These are phyloP conservation scores for Mercurialis annua DNA, from an alignment of 345 rosid genomes.

Conservation along the genomic window DNA sequence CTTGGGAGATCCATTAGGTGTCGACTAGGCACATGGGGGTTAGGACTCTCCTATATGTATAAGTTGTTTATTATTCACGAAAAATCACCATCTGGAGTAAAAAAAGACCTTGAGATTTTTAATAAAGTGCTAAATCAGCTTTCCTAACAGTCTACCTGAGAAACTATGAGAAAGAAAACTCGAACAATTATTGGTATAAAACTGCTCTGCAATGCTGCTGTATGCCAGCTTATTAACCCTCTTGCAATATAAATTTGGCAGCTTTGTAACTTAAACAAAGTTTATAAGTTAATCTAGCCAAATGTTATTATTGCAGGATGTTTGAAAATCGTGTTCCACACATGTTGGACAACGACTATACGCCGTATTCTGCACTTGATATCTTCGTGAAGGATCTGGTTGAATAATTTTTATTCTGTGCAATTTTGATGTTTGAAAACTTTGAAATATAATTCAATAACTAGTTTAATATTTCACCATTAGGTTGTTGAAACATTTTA, in stretches of 20 bases:
- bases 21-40: background rate
- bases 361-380: slow-evolving; percentile 93
- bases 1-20: background rate
- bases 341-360: slow-evolving; percentile 88
- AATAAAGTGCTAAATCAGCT: background rate
- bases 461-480: background rate
- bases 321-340: slow-evolving; percentile 96
- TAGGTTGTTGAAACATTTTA: slow-evolving; percentile 8
- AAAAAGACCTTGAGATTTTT: background rate
- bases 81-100: background rate
- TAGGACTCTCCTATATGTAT: no score
- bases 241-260: background rate
- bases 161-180: background rate
- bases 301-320: slow-evolving; percentile 63
- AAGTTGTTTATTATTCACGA: no score
- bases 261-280: no score
- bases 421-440: background rate
- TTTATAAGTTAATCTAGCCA: background rate
- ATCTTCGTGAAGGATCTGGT: slow-evolving; percentile 98
- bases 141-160: background rate
- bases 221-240: background rate
- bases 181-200: background rate
- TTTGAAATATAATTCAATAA: background rate
- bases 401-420: slow-evolving; percentile 22
- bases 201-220: background rate